phyloP scores from a whole-genome alignment of 2,329 filamentous ascomycete species.

The Magnaporthiopsis poae region DNA sequence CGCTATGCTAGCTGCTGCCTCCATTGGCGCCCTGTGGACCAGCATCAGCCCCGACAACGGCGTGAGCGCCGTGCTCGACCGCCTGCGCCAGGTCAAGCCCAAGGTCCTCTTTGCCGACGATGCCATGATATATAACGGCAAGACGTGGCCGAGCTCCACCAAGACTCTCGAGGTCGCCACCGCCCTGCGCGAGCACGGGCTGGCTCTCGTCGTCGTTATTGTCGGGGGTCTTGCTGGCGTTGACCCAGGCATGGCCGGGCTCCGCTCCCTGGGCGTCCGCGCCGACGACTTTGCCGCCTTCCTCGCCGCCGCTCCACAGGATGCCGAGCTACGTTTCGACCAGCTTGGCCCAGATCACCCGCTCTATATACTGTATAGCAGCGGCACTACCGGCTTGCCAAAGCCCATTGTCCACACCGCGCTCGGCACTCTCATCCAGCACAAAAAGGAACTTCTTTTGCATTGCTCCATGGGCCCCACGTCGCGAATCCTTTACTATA shows the following conservation, averaged over 20 bases:
- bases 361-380: constrained; percentile 87
- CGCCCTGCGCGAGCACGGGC: constrained; percentile 46
- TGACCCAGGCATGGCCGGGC: constrained; percentile 31
- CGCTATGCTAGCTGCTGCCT: constrained; percentile 74
- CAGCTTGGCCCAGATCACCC: constrained; percentile 78
- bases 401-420: constrained; percentile 93
- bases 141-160: constrained; percentile 66
- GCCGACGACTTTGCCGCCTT: constrained; percentile 37
- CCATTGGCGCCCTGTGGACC: constrained; percentile 84
- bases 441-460: constrained; percentile 90
- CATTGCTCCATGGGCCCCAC: constrained; percentile 69
- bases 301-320: constrained; percentile 27
- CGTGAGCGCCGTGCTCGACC: constrained; percentile 80
- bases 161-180: constrained; percentile 72
- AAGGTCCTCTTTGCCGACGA: constrained; percentile 79
- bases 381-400: constrained; percentile 75
- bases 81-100: constrained; percentile 76
- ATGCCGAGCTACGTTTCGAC: constrained; percentile 52
- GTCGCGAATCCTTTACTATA: constrained; percentile 83
- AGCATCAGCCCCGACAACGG: constrained; percentile 87
- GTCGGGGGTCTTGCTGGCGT: constrained; percentile 43
- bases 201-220: constrained; percentile 67
- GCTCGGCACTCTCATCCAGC: constrained; percentile 81
- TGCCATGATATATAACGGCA: constrained; percentile 81
- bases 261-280: constrained; percentile 29